Evolutionary conservation across 331 rosid genomes (phyloP).

Genomic region (Malus hybrid): DNA sequence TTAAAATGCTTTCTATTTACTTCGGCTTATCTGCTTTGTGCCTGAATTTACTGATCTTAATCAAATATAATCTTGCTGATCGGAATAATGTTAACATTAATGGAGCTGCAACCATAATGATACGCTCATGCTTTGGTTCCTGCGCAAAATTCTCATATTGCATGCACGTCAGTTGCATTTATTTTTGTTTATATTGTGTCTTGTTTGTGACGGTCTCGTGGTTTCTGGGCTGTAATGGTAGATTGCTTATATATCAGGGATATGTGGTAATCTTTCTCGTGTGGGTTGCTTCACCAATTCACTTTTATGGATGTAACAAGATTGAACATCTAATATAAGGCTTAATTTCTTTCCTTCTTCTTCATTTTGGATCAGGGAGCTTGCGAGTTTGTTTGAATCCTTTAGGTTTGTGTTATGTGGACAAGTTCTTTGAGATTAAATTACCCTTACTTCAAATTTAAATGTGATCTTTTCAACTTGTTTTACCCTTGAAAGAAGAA

Average conservation of each 20-base stretch:
- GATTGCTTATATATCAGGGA: background rate
- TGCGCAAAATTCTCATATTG: background rate
- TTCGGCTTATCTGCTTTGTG: background rate
- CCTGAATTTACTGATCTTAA: background rate
- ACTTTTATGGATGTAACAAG: background rate
- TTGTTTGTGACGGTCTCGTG: background rate
- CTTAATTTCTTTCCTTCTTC: background rate
- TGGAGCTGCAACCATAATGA: background rate
- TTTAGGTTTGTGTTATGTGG: background rate
- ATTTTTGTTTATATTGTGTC: background rate
- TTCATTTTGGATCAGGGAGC: background rate
- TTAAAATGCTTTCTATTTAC: background rate
- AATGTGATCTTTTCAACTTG: background rate
- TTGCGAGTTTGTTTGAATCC: background rate
- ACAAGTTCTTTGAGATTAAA: background rate
- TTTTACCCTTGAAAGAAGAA: background rate
- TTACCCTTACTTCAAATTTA: background rate
- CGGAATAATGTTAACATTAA: background rate
- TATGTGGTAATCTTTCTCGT: background rate
- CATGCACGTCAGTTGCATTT: background rate
- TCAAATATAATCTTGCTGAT: background rate
- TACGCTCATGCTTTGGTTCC: background rate
- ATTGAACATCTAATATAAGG: background rate
- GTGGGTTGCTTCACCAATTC: background rate
- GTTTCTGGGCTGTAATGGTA: background rate